Evolutionary conservation across 495 filamentous ascomycete genomes (phyloP), one percentile per base, ranked within the genome.

Genomic region (Penicillium tannophilum): DNA sequence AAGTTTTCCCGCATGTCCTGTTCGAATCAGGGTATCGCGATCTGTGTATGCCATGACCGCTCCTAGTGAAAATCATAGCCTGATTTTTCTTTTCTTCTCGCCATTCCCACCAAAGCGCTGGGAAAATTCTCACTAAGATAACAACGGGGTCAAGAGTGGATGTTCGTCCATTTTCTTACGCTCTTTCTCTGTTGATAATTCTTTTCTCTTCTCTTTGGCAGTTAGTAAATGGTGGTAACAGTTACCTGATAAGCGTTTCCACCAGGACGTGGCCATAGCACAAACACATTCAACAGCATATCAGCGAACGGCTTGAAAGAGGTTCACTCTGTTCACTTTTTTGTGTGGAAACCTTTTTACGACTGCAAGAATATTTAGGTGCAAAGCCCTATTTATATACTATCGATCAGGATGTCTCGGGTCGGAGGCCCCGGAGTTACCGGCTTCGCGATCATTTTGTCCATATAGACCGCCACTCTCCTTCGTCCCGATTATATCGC

Each of bases 11-110:
- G 46, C 46, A 36, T 14, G 33, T 36, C 33, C 28, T 28, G 6
- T 4, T 28, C 28, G 3, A 28, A 28, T 28, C 28, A 2, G 28
- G 28, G 6, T 28, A 28, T 28, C 28, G 28, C 28, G 28, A 28
- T 28, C 5, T 47, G 4, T 47, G 45, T 11, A 47, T 47, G n/a
- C 12, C 10, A 28, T 28, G 45, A 28, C 28, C 28, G 23, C 12
- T 28, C 14, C 45, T 16, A 16, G 23, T 47, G 45, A 20, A 41
- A 23, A 1, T 46, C 2, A 23, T 46, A 46, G 43, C 19, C 20
- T 51, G 46, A 28, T 10, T 47, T 47, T 47, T 28, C 45, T 47
- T 47, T 47, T 47, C 45, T 24, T 14, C 9, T 26, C 20, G 42
- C 3, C 0, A 17, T 44, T 44, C 23, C 45, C 23, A 11, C 45